Evolutionary conservation across 371 early-diverging fungal genomes (phyloP), one percentile per base, ranked within the genome.

Genomic region (Circinella minor): DNA sequence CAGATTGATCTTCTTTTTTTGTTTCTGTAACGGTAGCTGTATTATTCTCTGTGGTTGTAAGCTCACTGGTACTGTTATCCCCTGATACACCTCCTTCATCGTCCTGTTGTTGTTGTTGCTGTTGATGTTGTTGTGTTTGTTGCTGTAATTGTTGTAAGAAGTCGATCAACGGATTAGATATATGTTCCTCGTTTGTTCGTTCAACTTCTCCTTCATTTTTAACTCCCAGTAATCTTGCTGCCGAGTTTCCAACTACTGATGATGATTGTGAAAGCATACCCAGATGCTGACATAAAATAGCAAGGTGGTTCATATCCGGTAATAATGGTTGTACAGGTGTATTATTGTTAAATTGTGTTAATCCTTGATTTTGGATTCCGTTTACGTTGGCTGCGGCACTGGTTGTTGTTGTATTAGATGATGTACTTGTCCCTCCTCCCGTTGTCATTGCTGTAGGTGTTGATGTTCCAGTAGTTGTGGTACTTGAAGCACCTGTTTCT

Each of bases 281-380:
- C n/a, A 80, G 65, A 60, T 79, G 81, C 65, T 81, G 84, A 38
- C 81, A 84, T 54, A 84, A 74, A 43, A 86, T 70, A 15, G 82
- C 78, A 20, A 85, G 62, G n/a, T 84, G 81, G 34, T 81, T 81
- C 15, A 71, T 72, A 48, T 74, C 76, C 18, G 70, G 61, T 37
- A 57, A 34, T 34, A 57, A 34, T 57, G 57, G 57, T 27, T 57
- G 57, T 18, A 57, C 57, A 34, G 18, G 57, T 57, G 57, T 9
- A 34, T 57, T 57, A 27, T 34, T 57, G 27, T 34, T 57, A 27
- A 57, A 57, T n/a, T 57, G 57, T 57, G 57, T 27, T 57, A 57
- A 27, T 18, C 57, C 57, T 57, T 5, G 57, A 34, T 9, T 27
- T 57, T 57, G 57, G 13, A 57, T 18, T 34, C 57, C 57, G 27